A percentile compares a stretch with the other conserved stretches of the same genome.
These are phyloP conservation scores for Fusarium ramigenum DNA, from an alignment of 2,329 filamentous ascomycete species.

Conservation along the genomic window DNA sequence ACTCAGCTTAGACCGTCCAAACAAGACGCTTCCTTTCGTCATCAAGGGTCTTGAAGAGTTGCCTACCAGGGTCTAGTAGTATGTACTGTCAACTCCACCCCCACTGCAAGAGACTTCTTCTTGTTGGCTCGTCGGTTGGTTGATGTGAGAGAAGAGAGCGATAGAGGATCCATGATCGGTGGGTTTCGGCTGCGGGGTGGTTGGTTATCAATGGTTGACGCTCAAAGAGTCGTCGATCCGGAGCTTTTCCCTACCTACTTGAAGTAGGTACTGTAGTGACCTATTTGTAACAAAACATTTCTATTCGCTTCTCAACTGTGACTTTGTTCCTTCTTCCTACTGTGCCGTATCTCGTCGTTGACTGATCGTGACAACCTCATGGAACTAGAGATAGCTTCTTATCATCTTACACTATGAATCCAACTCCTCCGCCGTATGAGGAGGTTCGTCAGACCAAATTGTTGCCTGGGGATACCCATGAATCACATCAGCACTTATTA, in stretches of 20 bases:
- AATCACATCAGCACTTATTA: conserved; percentile 23
- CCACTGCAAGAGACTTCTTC: conserved; percentile 21
- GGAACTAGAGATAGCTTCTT: neutral
- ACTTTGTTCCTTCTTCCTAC: conserved; percentile 11
- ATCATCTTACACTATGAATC: conserved; percentile 22
- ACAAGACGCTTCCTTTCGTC: conserved; percentile 8
- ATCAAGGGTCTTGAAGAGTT: conserved; percentile 12
- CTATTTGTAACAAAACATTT: conserved; percentile 21
- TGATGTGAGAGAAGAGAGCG: conserved; percentile 12
- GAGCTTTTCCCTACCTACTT: conserved; percentile 10
- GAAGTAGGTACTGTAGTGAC: neutral
- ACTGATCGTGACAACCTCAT: neutral
- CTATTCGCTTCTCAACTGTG: neutral
- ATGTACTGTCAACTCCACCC: conserved; percentile 6
- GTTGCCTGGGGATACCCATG: conserved; percentile 7
- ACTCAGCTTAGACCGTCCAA: neutral
- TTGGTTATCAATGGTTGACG: conserved; percentile 22
- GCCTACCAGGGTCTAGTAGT: neutral
- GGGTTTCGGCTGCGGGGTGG: conserved; percentile 30
- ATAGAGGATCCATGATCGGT: conserved; percentile 32
- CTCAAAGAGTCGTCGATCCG: conserved; percentile 17
- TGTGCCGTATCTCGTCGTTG: neutral
- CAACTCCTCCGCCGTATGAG: conserved; percentile 29
- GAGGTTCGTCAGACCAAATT: conserved; percentile 32
- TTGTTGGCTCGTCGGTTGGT: conserved; percentile 16